Percentiles rank a stretch among this genome's conserved stretches.
Conservation (phyloP, 1,284 basidiomycete species). For the Sphagnurus paluster region DNA sequence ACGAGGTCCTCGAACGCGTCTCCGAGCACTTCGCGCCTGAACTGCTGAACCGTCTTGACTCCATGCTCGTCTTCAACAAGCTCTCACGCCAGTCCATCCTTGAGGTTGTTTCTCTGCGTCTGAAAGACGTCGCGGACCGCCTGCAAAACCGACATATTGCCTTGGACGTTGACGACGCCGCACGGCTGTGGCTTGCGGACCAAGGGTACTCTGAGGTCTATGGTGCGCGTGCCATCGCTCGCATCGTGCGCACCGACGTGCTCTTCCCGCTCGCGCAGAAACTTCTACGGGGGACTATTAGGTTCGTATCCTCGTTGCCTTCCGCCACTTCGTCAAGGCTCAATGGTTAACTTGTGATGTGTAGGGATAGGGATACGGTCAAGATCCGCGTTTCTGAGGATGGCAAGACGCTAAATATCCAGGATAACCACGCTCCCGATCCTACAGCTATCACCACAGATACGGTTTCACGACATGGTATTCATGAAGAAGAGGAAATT, state of each 20-base stretch:
- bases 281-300: conserved; percentile 71
- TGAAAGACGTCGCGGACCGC: conserved; percentile 72
- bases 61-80: conserved; percentile 89
- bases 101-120: conserved; percentile 75
- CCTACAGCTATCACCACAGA: conserved; percentile 23
- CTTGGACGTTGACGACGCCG: conserved; percentile 68
- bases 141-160: conserved; percentile 68
- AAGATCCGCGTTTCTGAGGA: conserved; percentile 50
- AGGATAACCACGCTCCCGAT: conserved; percentile 60
- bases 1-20: conserved; percentile 76
- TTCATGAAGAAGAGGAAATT: no score
- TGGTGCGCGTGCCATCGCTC: conserved; percentile 82
- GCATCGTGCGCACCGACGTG: conserved; percentile 78
- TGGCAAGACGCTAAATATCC: conserved; percentile 46
- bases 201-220: conserved; percentile 87
- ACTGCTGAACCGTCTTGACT: conserved; percentile 87
- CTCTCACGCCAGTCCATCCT: conserved; percentile 74
- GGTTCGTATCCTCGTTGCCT: conserved; percentile 45
- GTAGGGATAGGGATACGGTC: conserved; percentile 64
- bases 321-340: neutral
- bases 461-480: neutral
- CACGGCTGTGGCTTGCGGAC: conserved; percentile 73
- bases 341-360: conserved; percentile 2
- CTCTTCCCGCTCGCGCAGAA: conserved; percentile 79
- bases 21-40: conserved; percentile 87